Evolutionary conservation across 2,329 filamentous ascomycete species (phyloP), one percentile per base, ranked within the genome.

Genomic region (Fusarium papillatum): DNA sequence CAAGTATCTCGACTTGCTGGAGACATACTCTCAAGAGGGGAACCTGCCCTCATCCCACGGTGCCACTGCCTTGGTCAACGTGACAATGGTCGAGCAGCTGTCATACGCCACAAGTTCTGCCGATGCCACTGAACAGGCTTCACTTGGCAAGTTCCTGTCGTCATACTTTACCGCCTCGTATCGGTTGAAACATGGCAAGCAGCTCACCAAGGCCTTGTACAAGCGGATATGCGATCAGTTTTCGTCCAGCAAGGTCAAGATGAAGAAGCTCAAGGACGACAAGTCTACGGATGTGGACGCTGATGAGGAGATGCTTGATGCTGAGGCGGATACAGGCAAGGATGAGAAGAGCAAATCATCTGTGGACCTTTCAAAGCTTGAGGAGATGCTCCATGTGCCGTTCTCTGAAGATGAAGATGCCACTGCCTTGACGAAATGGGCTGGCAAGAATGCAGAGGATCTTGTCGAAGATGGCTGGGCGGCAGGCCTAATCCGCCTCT

Each of bases 391-490:
- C 22, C 85, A 89, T 24, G 82, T 87, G 3, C 83, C 89, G 0
- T 85, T 90, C 8, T 73, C 82, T 2, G 83, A 82, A 5, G 85
- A 85, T 26, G 87, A 87, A 38, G 90, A 93, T 72, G 88, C 88
- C 68, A 83, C 86, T 8, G 86, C 88, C 0, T 84, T 93, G 17
- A 82, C 87, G 7, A 91, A 87, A 80, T 98, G 95, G 95, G 88
- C 90, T 50, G 89, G 91, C 73, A 96, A 97, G 80, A 93, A 95
- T 38, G 86, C 95, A 0, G 94, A 96, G 53, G 92, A 96, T 79
- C 90, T 95, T 1, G 87, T 97, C 11, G 95, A 97, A 78, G 94
- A 97, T 74, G 94, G 93, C 9, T 90, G 94, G 78, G 88, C 95
- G 26, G 88, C 90, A 17, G 89, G 91, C 4, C 86, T 98, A 36